These are phyloP conservation scores for Camellia lanceoleosa DNA, from an alignment of 148 eudicot species.

Conservation along the genomic window DNA sequence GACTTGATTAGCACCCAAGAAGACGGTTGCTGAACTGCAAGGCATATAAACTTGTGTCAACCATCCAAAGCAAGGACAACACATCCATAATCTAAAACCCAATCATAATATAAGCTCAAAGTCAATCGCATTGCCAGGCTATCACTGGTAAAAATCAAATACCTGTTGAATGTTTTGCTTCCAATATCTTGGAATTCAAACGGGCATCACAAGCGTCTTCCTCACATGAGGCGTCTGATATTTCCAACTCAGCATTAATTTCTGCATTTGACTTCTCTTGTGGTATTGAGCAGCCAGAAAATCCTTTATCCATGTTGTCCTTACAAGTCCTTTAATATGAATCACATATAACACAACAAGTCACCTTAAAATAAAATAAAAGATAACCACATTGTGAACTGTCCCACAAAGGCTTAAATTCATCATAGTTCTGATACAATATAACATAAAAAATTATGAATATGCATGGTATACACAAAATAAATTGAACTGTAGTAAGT, in stretches of 20 bases:
- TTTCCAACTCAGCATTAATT: conserved; percentile 82
- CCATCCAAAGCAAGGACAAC: not conserved
- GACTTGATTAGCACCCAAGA: conserved; percentile 77
- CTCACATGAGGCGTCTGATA: conserved; percentile 72
- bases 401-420: not conserved
- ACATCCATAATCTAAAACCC: conserved; percentile 3
- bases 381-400: not conserved
- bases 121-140: conserved; percentile 4
- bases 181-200: conserved; percentile 35
- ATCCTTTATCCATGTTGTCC: conserved; percentile 74
- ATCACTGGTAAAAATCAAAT: conserved; percentile 18
- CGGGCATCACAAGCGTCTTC: conserved; percentile 56
- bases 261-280: conserved; percentile 93
- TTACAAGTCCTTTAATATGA: conserved; percentile 69
- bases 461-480: not conserved
- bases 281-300: conserved; percentile 81
- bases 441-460: not conserved
- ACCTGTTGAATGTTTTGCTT: conserved; percentile 51
- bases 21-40: conserved; percentile 58
- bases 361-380: not conserved
- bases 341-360: conserved; percentile 23
- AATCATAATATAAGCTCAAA: conserved; percentile 8
- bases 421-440: not conserved
- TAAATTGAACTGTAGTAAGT: not conserved
- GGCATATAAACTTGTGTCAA: conserved; percentile 10